Evolutionary conservation across 164 flowering plant species (phyloP).

Genomic region (Pachysandra terminalis): DNA sequence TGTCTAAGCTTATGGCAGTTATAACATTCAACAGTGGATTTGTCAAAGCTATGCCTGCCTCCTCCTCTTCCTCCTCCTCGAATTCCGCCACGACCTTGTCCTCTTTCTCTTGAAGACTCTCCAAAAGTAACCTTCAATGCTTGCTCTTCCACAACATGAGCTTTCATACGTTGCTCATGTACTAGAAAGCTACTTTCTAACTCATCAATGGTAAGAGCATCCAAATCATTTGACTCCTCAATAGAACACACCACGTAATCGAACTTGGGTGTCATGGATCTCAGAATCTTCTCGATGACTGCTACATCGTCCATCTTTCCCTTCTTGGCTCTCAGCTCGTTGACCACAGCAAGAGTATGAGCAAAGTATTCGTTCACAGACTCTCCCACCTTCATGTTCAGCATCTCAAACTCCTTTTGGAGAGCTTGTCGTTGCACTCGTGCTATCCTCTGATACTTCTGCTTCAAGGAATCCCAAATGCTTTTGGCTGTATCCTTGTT

Average conservation of each 20-base stretch:
- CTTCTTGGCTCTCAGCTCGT: constrained; percentile 14
- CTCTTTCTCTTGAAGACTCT: neutral
- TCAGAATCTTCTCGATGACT: constrained; percentile 4
- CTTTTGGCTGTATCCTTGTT: neutral
- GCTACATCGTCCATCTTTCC: neutral
- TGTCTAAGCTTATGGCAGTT: neutral
- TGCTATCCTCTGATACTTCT: neutral
- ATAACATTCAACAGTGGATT: neutral
- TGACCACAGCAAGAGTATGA: neutral
- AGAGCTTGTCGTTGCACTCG: constrained; percentile 4
- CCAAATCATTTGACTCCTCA: constrained; percentile 14
- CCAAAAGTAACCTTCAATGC: constrained; percentile 3
- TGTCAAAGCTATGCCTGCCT: neutral
- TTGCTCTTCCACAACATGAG: constrained; percentile 6
- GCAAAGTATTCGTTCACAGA: constrained; percentile 5
- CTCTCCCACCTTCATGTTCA: constrained; percentile 12
- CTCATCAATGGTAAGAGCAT: constrained; percentile 14
- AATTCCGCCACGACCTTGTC: constrained; percentile 1
- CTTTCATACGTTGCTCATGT: constrained; percentile 7
- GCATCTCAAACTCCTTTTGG: constrained; percentile 9
- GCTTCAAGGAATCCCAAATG: neutral
- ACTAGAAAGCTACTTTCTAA: constrained; percentile 17
- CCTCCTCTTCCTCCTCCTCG: neutral
- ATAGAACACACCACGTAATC: constrained; percentile 13
- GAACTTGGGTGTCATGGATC: constrained; percentile 7